Evolutionary conservation across 495 filamentous ascomycete genomes (phyloP).

Genomic region (Staphylotrichum longicolle): DNA sequence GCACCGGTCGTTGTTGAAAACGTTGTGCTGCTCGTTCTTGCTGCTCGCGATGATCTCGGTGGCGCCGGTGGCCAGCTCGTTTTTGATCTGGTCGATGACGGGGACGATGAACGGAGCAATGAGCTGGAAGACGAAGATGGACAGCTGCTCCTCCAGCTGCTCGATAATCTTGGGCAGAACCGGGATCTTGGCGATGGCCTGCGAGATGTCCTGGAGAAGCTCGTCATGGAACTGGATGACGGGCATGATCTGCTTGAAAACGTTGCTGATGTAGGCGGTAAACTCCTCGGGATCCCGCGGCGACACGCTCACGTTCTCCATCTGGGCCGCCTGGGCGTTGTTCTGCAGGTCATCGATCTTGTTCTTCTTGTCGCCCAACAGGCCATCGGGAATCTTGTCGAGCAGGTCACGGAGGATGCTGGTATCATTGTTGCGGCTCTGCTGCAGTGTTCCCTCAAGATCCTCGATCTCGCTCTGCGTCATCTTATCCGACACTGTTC

Average conservation of each 20-base stretch:
- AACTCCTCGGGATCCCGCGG: conserved; percentile 76
- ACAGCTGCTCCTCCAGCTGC: conserved; percentile 74
- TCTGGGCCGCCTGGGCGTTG: conserved; percentile 65
- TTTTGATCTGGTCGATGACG: conserved; percentile 79
- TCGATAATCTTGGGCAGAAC: conserved; percentile 75
- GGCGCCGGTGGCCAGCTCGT: conserved; percentile 78
- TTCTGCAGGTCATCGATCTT: conserved; percentile 64
- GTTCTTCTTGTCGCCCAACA: conserved; percentile 69
- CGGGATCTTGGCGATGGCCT: conserved; percentile 76
- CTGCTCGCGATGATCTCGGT: conserved; percentile 79
- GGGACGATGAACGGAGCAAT: conserved; percentile 83
- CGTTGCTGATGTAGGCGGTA: conserved; percentile 61
- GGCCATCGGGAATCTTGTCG: conserved; percentile 69
- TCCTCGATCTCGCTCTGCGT: conserved; percentile 82
- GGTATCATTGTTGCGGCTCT: conserved; percentile 54
- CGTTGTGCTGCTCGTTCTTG: conserved; percentile 73
- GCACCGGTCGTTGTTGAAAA: conserved; percentile 73
- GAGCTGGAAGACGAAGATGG: conserved; percentile 80
- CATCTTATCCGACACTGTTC: conserved; percentile 73
- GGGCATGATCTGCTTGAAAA: conserved; percentile 74
- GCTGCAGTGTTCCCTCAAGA: conserved; percentile 70
- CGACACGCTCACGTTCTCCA: conserved; percentile 62
- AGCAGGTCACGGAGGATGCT: conserved; percentile 74
- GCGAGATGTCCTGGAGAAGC: conserved; percentile 71
- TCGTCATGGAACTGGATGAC: conserved; percentile 86